Base-by-base conservation (phyloP, 208 protist genomes). In the Naegleria gruberi region DNA sequence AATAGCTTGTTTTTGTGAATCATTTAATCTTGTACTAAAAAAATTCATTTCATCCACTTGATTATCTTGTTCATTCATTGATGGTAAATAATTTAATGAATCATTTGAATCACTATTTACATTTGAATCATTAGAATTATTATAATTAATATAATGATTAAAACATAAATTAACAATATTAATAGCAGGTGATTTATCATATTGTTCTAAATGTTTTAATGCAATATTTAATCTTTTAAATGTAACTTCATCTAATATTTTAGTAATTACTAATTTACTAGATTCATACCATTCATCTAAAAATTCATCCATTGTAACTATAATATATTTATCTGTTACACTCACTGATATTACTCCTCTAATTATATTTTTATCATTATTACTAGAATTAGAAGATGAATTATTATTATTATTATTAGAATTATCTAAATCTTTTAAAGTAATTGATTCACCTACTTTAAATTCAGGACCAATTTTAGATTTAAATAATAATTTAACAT, bases 1-100 rank as follows among this genome's bases (percentile, higher is more conserved):
- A 42, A 89, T 74, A 34, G 46, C 85, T 34, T 89, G 46, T 89
- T 44, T 41, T 74, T 89, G 85, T n/a, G 44, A 57, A n/a, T 89
- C 46, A 43, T 89, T 89, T 44, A 89, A 74, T 5, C 12, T n/a
- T 10, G 6, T 23, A n/a, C 41, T 74, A 15, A 74, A 30, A 87
- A 41, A 87, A 10, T 46, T 34, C 44, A 87, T 55, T 40, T 41
- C 30, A 45, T 55, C 26, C 19, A 87, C 5, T 45, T 55, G 43
- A 55, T 30, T 40, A 87, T 55, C 26, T 23, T 10, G 6, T 46
- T 87, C 43, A 6, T 40, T 42, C 8, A 43, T 23, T 12, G n/a
- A 23, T 65, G 51, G 51, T 30, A 23, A 19, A n/a, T n/a, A n/a
- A n/a, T n/a, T n/a, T 1, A 65, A 1, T 65, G 15, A 10, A 3